Base-by-base conservation (phyloP, 1,139 yeast genomes). In the Yamadazyma conglobata region DNA sequence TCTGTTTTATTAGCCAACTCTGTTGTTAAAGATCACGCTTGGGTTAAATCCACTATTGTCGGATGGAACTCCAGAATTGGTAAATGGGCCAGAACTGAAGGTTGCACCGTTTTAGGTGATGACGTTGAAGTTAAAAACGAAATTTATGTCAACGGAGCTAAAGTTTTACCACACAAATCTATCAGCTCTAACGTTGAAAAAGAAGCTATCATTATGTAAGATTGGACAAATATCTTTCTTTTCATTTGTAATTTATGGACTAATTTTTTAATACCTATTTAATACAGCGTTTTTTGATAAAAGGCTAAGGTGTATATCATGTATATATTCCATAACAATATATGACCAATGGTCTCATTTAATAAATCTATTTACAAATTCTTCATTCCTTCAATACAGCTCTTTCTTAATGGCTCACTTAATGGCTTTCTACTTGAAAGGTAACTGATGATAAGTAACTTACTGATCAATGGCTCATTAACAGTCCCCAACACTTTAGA, bases 61-160 rank as follows among this genome's bases (percentile, higher is more conserved):
- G 99, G 99, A 52, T 93, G 99, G 99, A 84, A 88, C 76, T 89
- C 96, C 42, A 85, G 89, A 54, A 89, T 93, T 52, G 99, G 99
- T 61, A 81, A 80, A 65, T 91, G 99, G 99, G 95, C 97, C 44
- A 88, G 99, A 75, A 80, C 94, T 47, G 98, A 91, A 69, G 95
- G 96, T 70, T 86, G 81, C 52, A 86, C 97, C 43, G 98, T 93
- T 39, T 79, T 93, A 56, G 99, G 98, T 70, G 99, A 93, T 64
- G 99, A 93, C 50, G 99, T 93, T 48, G 95, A 89, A 62, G 86
- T 93, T 59, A 88, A 89, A 74, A 96, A 93, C 61, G 99, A 91
- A 74, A 77, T 93, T 58, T 93, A 93, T 76, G 95, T 93, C 52
- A 91, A 91, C 64, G 98, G 98, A 65, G 98, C 97, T 65, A 89